Percentiles rank a stretch among this genome's conserved stretches.
Evolutionary conservation across 148 eudicot species (phyloP).

Genomic region (Tetragonia tetragonoides): DNA sequence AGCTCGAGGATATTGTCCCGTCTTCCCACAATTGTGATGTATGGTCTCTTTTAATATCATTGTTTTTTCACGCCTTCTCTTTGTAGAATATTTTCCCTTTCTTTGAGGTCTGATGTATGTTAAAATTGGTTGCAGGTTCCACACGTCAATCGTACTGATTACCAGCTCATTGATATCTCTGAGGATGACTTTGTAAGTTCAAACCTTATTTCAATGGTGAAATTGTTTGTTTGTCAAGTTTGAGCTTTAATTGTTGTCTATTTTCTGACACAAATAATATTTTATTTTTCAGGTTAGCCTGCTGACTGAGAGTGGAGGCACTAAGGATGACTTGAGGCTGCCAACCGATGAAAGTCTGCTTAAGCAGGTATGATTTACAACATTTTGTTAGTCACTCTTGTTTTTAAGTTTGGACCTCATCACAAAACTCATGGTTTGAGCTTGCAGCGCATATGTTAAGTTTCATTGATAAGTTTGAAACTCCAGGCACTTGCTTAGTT

Average conservation of each 20-base stretch:
- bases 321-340: conserved; percentile 71
- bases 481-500: neutral
- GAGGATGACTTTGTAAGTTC: conserved; percentile 67
- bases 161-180: conserved; percentile 76
- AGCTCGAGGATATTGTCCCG: conserved; percentile 79
- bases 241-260: neutral
- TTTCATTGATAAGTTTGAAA: neutral
- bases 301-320: conserved; percentile 56
- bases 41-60: neutral
- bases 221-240: neutral
- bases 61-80: neutral
- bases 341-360: conserved; percentile 67
- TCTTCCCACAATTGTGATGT: conserved; percentile 86
- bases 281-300: conserved; percentile 43
- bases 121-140: conserved; percentile 47
- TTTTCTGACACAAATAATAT: neutral
- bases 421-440: neutral
- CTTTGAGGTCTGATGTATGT: neutral
- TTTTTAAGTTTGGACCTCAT: neutral
- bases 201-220: neutral
- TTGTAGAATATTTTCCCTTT: neutral
- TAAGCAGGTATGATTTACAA: conserved; percentile 38
- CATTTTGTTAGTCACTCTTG: neutral
- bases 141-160: conserved; percentile 65
- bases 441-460: neutral